Evolutionary conservation across 2,329 filamentous ascomycete species (phyloP), one percentile per base, ranked within the genome.

Genomic region (Dactylonectria estremocensis): DNA sequence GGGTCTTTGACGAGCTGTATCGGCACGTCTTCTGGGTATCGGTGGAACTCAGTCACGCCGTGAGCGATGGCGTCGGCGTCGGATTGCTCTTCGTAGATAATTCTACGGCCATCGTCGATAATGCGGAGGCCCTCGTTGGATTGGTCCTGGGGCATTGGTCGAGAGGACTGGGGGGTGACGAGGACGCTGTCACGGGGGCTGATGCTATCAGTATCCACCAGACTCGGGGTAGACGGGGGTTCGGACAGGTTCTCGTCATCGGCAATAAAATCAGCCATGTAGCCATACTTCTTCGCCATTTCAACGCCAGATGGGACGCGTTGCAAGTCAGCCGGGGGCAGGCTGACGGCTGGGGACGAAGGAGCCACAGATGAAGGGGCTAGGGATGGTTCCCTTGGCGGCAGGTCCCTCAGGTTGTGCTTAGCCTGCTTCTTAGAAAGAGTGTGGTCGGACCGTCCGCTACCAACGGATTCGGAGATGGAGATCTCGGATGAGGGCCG

Each of bases 121-220:
- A 77, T 75, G 16, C 73, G 70, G 49, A 77, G 61, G 54, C 75
- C 75, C 46, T 76, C 74, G 28, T 75, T 77, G 54, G 75, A 75
- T 56, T 77, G 75, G 54, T 72, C 71, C 31, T 73, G 72, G 50
- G 69, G 45, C 33, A 58, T 48, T 7, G 54, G 57, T 53, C 75
- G 67, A n/a, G 59, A 48, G 49, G 74, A 75, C 50, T 70, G 58
- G 16, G 74, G 75, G 20, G 75, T 77, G 52, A 68, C 74, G 56
- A 74, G 28, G 28, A 76, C 48, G 68, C 74, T 77, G 24, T 77
- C 76, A 67, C 71, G 76, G 28, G 70, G 76, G 64, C 73, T 75
- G 68, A 77, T 56, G 62, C 76, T 77, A 72, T 76, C 76, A 70
- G 76, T 77, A 74, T 77, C 76, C 52, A 73, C 75, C 64, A 77